Conservation (phyloP, 805 yeast genomes). For the Phaffomyces thermotolerans region DNA sequence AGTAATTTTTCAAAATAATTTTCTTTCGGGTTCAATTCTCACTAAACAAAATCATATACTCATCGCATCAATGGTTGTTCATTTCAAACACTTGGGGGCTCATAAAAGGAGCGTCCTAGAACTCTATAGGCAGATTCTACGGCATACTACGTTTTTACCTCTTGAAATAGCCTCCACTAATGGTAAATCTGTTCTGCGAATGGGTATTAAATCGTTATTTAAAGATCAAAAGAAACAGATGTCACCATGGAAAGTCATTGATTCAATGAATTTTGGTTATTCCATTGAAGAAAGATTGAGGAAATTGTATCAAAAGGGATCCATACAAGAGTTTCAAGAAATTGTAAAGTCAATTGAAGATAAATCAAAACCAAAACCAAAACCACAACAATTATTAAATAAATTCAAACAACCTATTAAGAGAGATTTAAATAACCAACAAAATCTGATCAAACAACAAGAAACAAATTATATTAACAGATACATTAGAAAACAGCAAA, state of each 20-base stretch:
- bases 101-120: slow-evolving; percentile 25
- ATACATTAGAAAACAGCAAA: slow-evolving; percentile 10
- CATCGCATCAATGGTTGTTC: slow-evolving; percentile 19
- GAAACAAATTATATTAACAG: slow-evolving; percentile 10
- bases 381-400: not conserved
- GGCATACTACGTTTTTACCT: slow-evolving; percentile 18
- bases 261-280: slow-evolving; percentile 8
- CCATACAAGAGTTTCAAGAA: not conserved
- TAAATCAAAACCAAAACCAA: too few species aligned
- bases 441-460: slow-evolving; percentile 13
- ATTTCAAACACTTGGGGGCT: slow-evolving; percentile 22
- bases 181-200: not conserved
- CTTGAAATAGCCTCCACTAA: not conserved
- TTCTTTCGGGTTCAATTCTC: not conserved
- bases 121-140: slow-evolving; percentile 25
- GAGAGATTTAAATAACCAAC: slow-evolving; percentile 13
- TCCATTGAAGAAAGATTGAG: slow-evolving; percentile 12
- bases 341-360: not conserved
- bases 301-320: not conserved
- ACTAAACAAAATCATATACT: too few species aligned
- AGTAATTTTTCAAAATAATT: not conserved
- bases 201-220: slow-evolving; percentile 7
- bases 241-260: slow-evolving; percentile 13
- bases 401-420: slow-evolving; percentile 14
- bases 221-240: slow-evolving; percentile 13